Evolutionary conservation across 441 rosid genomes (phyloP).

Genomic region (Jatropha podagrica): DNA sequence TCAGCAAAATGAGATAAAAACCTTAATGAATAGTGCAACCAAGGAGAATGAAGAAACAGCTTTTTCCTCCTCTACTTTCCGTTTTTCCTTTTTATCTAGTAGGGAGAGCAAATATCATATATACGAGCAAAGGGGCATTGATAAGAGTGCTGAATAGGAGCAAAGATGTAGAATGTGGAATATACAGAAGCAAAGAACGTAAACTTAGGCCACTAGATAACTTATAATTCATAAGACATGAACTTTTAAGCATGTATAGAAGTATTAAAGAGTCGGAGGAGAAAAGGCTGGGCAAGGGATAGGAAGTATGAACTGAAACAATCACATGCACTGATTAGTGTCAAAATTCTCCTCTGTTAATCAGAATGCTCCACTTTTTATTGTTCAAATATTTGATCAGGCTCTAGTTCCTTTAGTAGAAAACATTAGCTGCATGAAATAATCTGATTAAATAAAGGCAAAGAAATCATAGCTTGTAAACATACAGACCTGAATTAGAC

Average conservation of each 20-base stretch:
- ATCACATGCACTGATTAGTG: background rate
- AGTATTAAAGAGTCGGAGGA: background rate
- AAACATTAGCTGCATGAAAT: background rate
- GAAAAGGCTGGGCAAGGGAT: background rate
- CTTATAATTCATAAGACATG: background rate
- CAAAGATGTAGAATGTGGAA: background rate
- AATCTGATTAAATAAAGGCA: background rate
- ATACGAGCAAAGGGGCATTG: too few relatives aligned
- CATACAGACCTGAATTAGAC: constrained; percentile 59
- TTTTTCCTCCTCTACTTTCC: too few relatives aligned
- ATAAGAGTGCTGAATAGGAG: background rate
- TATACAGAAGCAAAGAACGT: background rate
- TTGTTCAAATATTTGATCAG: background rate
- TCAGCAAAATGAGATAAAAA: too few relatives aligned
- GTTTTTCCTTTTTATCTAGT: too few relatives aligned
- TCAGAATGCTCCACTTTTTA: background rate
- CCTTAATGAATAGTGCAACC: too few relatives aligned
- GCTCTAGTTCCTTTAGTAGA: background rate
- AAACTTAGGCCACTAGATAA: background rate
- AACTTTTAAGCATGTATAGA: background rate
- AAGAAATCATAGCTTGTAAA: background rate
- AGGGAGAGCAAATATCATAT: too few relatives aligned
- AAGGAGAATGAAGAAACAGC: too few relatives aligned
- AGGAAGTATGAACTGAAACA: background rate
- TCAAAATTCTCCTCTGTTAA: background rate